Percentiles rank a stretch among this genome's conserved stretches.
These are phyloP conservation scores for Zalaria obscura DNA, from an alignment of 2,329 filamentous ascomycete species.

Conservation along the genomic window DNA sequence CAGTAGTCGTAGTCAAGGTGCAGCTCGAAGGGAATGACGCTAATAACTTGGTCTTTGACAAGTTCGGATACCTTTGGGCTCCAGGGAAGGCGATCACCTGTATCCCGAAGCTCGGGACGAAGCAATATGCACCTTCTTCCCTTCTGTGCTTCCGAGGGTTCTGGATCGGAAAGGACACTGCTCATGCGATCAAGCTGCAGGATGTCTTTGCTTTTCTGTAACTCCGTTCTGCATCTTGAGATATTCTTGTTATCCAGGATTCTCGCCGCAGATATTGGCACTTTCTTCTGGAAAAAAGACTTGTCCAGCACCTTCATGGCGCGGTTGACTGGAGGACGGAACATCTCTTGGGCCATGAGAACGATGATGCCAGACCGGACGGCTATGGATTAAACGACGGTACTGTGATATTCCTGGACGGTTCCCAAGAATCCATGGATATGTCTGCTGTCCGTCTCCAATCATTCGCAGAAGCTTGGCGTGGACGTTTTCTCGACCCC, in stretches of 20 bases:
- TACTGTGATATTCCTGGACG: too few species aligned
- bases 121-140: conserved; percentile 33
- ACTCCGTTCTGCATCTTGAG: conserved; percentile 50
- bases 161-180: conserved; percentile 49
- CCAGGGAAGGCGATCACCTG: conserved; percentile 53
- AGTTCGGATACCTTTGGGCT: conserved; percentile 54
- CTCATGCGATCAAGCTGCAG: conserved; percentile 50
- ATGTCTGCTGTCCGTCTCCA: too few species aligned
- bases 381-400: too few species aligned
- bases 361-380: not conserved
- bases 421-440: too few species aligned
- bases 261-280: conserved; percentile 65
- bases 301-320: conserved; percentile 71
- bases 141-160: conserved; percentile 32
- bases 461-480: too few species aligned
- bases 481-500: too few species aligned
- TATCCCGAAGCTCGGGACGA: conserved; percentile 24
- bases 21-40: conserved; percentile 61
- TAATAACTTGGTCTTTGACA: conserved; percentile 52
- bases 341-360: conserved; percentile 33
- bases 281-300: conserved; percentile 62
- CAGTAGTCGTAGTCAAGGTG: conserved; percentile 73
- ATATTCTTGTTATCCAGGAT: conserved; percentile 66
- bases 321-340: conserved; percentile 69
- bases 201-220: conserved; percentile 53